These are phyloP conservation scores for Lycium barbarum DNA, from an alignment of 257 asterid genomes.

Conservation along the genomic window DNA sequence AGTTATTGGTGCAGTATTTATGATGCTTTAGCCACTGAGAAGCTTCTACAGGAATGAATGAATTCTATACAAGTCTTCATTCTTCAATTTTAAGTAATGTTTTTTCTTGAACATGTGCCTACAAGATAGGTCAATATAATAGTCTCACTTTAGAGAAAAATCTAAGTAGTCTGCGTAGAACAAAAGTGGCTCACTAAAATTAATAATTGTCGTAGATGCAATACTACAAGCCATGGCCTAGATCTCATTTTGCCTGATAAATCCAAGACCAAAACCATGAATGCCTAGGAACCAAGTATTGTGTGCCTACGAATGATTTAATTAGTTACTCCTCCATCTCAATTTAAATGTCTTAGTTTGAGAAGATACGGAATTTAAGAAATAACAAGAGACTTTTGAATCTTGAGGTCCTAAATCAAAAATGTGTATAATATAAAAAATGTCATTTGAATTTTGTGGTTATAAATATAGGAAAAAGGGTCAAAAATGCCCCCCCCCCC, in stretches of 20 bases:
- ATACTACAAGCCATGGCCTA: constrained; percentile 28
- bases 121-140: not conserved
- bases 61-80: not conserved
- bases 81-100: constrained; percentile 22
- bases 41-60: not conserved
- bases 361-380: too few species aligned
- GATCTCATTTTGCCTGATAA: constrained; percentile 40
- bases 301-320: not conserved
- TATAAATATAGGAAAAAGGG: too few species aligned
- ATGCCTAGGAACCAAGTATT: not conserved
- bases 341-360: too few species aligned
- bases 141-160: not conserved
- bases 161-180: not conserved
- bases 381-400: too few species aligned
- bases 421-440: too few species aligned
- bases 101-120: not conserved
- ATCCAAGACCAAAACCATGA: constrained; percentile 36
- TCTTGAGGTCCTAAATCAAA: too few species aligned
- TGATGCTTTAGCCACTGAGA: not conserved
- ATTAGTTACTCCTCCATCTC: too few species aligned
- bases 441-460: too few species aligned
- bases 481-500: too few species aligned
- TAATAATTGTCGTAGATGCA: constrained; percentile 13
- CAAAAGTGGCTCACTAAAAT: not conserved
- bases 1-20: not conserved